phyloP scores from a whole-genome alignment of 1,284 basidiomycete species.

The Thelephora terrestris region DNA sequence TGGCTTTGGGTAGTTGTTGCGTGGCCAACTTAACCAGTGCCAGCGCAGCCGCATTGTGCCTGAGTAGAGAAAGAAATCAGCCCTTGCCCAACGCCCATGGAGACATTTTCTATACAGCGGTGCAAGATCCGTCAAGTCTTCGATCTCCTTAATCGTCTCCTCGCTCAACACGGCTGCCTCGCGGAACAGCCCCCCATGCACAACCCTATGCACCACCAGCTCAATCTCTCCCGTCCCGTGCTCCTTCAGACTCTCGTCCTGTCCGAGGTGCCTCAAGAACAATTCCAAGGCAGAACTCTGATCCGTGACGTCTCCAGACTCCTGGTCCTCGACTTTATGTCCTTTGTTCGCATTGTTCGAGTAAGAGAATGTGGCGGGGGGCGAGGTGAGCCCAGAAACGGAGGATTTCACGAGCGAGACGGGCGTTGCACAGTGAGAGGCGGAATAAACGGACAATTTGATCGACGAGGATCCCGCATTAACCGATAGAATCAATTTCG shows the following conservation, averaged over 20 bases:
- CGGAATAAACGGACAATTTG: slow-evolving; percentile 58
- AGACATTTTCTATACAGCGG: slow-evolving; percentile 48
- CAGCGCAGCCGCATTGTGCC: slow-evolving; percentile 54
- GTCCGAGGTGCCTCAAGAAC: slow-evolving; percentile 43
- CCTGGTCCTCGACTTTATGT: slow-evolving; percentile 25
- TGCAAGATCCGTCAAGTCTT: slow-evolving; percentile 68
- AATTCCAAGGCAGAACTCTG: slow-evolving; percentile 56
- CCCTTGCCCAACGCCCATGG: neutral
- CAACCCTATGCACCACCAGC: slow-evolving; percentile 63
- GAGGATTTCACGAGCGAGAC: slow-evolving; percentile 36
- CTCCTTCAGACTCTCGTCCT: slow-evolving; percentile 20
- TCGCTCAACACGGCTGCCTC: slow-evolving; percentile 59
- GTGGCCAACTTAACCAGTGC: slow-evolving; percentile 55
- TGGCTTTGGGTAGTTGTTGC: slow-evolving; percentile 47
- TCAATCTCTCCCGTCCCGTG: slow-evolving; percentile 37
- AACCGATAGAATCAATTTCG: slow-evolving; percentile 42
- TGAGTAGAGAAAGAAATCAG: slow-evolving; percentile 14
- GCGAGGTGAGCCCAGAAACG: slow-evolving; percentile 46
- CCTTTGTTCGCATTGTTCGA: slow-evolving; percentile 18
- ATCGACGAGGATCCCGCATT: slow-evolving; percentile 72
- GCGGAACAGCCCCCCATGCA: slow-evolving; percentile 73
- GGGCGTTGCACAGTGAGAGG: slow-evolving; percentile 11
- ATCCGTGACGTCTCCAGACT: slow-evolving; percentile 33
- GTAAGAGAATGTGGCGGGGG: slow-evolving; percentile 42
- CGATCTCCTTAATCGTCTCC: slow-evolving; percentile 58